A percentile compares a stretch with the other conserved stretches of the same genome.
These are phyloP conservation scores for Quaeritorhiza haematococci DNA, from an alignment of 371 early-diverging fungal species.

Conservation along the genomic window DNA sequence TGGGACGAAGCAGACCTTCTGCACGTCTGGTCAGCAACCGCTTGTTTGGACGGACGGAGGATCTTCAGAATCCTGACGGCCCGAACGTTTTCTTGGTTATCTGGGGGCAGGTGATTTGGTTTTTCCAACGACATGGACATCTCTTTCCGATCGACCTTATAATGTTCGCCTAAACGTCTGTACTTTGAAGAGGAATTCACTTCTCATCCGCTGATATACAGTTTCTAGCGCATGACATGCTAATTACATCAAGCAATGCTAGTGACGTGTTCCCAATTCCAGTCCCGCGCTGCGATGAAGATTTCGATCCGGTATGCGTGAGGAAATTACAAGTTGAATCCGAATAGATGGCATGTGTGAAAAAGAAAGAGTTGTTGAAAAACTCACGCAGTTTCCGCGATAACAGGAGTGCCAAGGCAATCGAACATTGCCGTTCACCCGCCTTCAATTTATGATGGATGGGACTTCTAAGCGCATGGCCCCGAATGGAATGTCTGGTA, in stretches of 20 bases:
- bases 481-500: neutral
- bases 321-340: neutral
- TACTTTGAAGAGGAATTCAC: neutral
- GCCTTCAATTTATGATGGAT: neutral
- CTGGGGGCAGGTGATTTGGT: slow-evolving; percentile 3
- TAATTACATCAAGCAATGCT: neutral
- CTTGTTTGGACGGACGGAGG: slow-evolving; percentile 1
- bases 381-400: too few relatives aligned
- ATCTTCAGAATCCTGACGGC: neutral
- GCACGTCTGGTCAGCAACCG: neutral
- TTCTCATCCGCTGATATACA: neutral
- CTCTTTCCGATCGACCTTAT: too few relatives aligned
- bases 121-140: too few relatives aligned
- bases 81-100: neutral
- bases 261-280: neutral
- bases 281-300: neutral
- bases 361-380: too few relatives aligned
- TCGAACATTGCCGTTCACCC: neutral
- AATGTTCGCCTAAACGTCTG: neutral
- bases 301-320: neutral
- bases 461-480: neutral
- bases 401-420: neutral
- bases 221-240: neutral
- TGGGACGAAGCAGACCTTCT: neutral
- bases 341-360: neutral